Base-by-base conservation (phyloP, 2,329 filamentous ascomycete species). In the Colletotrichum shisoi region DNA sequence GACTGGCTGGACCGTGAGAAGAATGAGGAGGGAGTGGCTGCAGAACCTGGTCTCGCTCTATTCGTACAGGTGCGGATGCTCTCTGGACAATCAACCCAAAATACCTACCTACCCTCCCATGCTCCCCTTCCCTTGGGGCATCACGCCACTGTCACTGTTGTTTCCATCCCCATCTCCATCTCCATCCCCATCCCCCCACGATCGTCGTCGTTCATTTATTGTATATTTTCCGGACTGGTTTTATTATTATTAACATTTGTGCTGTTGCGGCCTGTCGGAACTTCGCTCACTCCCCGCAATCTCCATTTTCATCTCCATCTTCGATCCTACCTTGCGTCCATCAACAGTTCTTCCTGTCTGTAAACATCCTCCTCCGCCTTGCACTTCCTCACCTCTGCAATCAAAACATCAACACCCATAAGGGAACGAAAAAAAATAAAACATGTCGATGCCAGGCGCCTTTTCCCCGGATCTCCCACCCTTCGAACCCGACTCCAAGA, bases 391-490 rank as follows among this genome's bases (percentile, higher is more conserved):
- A n/a, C 24, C 56, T 62, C 39, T 52, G 37, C 45, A 37, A 31
- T 53, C 7, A 44, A 37, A 52, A 12, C 60, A 58, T 31, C 65
- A 57, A 27, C 34, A 37, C 13, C 34, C 63, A 9, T 8, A 34
- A 34, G 31, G 31, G 31, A 34, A 34, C 31, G 9, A 34, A 3
- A 34, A 34, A 34, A 34, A 34, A 31, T 7, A 31, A 31, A 65
- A 60, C 27, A 70, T 70, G 67, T 65, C 63, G n/a, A 70, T 70
- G 69, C 68, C 69, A 31, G 69, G 68, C 44, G 57, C 69, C 49
- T 70, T 70, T 63, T 64, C 62, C n/a, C 67, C 69, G 31, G 62
- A 70, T 46, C 59, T 60, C 37, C 24, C 57, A 40, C 49, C 67
- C 46, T 61, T 58, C 8, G 61, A 67, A 31, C 51, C 65, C 27